These are phyloP conservation scores for Diaporthe citri DNA, from an alignment of 2,329 filamentous ascomycete species.

Conservation along the genomic window DNA sequence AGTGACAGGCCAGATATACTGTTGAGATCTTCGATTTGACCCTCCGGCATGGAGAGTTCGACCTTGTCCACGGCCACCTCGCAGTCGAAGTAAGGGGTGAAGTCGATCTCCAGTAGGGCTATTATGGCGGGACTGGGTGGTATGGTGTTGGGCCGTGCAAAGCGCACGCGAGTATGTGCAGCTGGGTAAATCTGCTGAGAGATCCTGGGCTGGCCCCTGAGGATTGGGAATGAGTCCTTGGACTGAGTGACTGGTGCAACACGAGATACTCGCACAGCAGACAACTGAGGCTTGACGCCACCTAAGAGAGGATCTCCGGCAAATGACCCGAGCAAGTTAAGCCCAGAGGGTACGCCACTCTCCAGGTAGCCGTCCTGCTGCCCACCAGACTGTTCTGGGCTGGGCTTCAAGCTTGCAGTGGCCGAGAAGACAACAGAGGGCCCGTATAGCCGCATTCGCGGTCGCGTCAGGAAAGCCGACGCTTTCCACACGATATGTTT, in stretches of 20 bases:
- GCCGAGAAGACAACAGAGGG: conserved; percentile 76
- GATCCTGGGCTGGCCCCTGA: conserved; percentile 73
- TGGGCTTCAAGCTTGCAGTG: conserved; percentile 70
- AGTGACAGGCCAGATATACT: conserved; percentile 62
- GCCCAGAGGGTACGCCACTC: conserved; percentile 75
- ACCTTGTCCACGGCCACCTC: conserved; percentile 73
- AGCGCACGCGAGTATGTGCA: conserved; percentile 79
- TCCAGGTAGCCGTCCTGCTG: conserved; percentile 74
- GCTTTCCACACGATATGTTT: conserved; percentile 72
- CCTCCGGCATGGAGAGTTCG: conserved; percentile 68
- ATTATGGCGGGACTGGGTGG: conserved; percentile 73
- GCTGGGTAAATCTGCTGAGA: conserved; percentile 76
- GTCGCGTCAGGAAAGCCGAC: conserved; percentile 68
- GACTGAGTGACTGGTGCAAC: conserved; percentile 76
- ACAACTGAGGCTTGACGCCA: conserved; percentile 75
- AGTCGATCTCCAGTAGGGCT: conserved; percentile 80
- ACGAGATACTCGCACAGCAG: conserved; percentile 79
- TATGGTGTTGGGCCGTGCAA: conserved; percentile 72
- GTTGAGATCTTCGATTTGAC: conserved; percentile 70
- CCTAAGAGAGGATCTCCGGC: conserved; percentile 72
- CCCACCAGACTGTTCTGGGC: conserved; percentile 56
- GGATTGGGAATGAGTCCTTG: conserved; percentile 71
- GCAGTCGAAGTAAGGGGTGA: conserved; percentile 77
- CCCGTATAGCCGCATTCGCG: conserved; percentile 74
- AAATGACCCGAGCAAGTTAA: conserved; percentile 84